phyloP scores from a whole-genome alignment of 1,139 yeast genomes.

The Groenewaldozyma auringiensis region DNA sequence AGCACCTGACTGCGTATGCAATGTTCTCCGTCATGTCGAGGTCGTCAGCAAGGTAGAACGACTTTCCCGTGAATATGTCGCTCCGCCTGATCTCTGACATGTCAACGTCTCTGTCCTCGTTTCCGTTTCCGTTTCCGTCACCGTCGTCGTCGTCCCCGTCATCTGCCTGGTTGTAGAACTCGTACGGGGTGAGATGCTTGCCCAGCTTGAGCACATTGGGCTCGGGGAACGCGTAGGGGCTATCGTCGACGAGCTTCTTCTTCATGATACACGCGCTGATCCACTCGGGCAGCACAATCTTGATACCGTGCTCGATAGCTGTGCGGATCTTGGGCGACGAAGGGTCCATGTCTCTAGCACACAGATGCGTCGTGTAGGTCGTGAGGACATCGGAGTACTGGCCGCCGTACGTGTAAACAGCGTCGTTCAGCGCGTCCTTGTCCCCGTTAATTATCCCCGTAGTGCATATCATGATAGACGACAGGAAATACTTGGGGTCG shows the following conservation, averaged over 20 bases:
- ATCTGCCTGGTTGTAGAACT: not conserved
- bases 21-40: slow-evolving; percentile 30
- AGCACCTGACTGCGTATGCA: slow-evolving; percentile 25
- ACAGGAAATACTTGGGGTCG: slow-evolving; percentile 57
- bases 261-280: slow-evolving; percentile 55
- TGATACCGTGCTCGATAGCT: slow-evolving; percentile 35
- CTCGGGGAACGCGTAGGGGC: slow-evolving; percentile 41
- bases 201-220: slow-evolving; percentile 13
- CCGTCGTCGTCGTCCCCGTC: not conserved
- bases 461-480: slow-evolving; percentile 51
- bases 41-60: slow-evolving; percentile 30
- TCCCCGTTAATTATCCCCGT: slow-evolving; percentile 55
- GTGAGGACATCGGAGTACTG: slow-evolving; percentile 56
- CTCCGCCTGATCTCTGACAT: slow-evolving; percentile 4
- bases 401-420: slow-evolving; percentile 71
- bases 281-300: slow-evolving; percentile 69
- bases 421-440: slow-evolving; percentile 57
- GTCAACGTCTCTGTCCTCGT: not conserved
- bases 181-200: not conserved
- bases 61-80: slow-evolving; percentile 26
- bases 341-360: slow-evolving; percentile 24
- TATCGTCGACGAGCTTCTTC: slow-evolving; percentile 45
- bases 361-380: slow-evolving; percentile 67
- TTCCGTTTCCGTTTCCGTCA: not conserved
- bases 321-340: slow-evolving; percentile 37